phyloP scores from a whole-genome alignment of 2,329 filamentous ascomycete genomes.

The Ceratocystis diversiconidia region DNA sequence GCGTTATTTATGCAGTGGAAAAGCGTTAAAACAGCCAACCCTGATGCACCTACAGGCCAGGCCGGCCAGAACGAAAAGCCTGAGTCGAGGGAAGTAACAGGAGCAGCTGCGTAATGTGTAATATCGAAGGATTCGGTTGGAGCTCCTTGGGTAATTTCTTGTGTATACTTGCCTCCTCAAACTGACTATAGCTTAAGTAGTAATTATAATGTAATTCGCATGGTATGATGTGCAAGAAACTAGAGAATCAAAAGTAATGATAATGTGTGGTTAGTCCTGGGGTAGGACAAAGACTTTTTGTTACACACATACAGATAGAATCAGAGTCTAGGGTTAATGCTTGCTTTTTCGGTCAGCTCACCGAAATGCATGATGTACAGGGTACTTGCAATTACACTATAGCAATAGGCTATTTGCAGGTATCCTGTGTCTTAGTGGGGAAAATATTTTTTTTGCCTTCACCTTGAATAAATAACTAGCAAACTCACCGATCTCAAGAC shows the following conservation, averaged over 20 bases:
- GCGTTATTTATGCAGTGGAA: slow-evolving; percentile 51
- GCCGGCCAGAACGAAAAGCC: not conserved
- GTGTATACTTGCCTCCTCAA: not conserved
- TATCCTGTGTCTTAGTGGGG: not conserved
- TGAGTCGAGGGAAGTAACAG: not conserved
- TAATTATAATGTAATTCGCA: not conserved
- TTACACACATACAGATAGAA: not conserved
- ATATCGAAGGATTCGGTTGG: not conserved
- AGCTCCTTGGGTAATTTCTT: not conserved
- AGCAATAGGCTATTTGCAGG: not conserved
- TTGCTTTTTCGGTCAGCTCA: not conserved
- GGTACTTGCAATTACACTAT: not conserved
- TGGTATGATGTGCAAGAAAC: not conserved
- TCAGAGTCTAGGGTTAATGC: not conserved
- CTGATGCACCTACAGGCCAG: slow-evolving; percentile 3
- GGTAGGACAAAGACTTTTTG: not conserved
- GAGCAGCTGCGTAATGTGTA: not conserved
- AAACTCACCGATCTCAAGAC: not conserved
- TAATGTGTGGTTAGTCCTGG: not conserved
- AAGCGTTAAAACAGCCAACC: slow-evolving; percentile 42
- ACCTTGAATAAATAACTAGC: not conserved
- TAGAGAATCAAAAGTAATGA: not conserved
- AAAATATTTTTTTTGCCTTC: slow-evolving; percentile 1
- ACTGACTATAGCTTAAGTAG: not conserved
- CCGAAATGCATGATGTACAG: not conserved